Base-by-base conservation (phyloP, 352 stramenopile genomes). In the Phytophthora fragariaefolia region DNA sequence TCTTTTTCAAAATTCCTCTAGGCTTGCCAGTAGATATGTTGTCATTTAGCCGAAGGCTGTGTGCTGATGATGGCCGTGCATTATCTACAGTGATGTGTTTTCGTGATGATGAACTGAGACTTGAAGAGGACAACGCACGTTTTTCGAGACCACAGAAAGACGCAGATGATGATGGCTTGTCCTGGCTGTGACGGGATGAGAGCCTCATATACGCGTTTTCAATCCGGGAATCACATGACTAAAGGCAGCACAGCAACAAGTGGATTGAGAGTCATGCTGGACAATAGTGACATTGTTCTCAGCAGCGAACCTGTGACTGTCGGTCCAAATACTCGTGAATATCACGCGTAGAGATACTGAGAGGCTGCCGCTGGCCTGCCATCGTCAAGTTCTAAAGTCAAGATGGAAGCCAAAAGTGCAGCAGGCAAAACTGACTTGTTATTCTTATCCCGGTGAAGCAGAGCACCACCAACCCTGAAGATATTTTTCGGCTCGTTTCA, bases 151-250 rank as follows among this genome's bases (percentile, higher is more conserved):
- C 15, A 15, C 6, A 20, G 23, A 32, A 36, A 46, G 22, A 13
- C 48, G 30, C 7, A 38, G 18, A 32, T 42, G 23, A 34, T 23
- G 36, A 7, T 32, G 27, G 36, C 42, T 15, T 47, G 15, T 17
- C 17, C 1, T 64, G 28, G 0, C 9, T 49, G 6, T 65, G 40
- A 17, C 45, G 36, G 18, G 42, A 18, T 7, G 56, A 70, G 22
- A 71, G 63, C 32, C 32, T 63, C 65, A 34, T 64, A 32, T 57
- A 66, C 22, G 58, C 58, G n/a, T 54, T n/a, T 60, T 70, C 53
- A 12, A 76, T 66, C 7, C 58, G 42, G 12, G 48, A 73, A 61
- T 73, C 64, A 22, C 58, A 71, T 30, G 57, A 40, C 69, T 76
- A 32, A 22, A 47, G 4, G 56, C 36, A 48, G n/a, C 8, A 13